Base-by-base conservation (phyloP, 768 basidiomycete species). In the Gymnopilus dilepis region DNA sequence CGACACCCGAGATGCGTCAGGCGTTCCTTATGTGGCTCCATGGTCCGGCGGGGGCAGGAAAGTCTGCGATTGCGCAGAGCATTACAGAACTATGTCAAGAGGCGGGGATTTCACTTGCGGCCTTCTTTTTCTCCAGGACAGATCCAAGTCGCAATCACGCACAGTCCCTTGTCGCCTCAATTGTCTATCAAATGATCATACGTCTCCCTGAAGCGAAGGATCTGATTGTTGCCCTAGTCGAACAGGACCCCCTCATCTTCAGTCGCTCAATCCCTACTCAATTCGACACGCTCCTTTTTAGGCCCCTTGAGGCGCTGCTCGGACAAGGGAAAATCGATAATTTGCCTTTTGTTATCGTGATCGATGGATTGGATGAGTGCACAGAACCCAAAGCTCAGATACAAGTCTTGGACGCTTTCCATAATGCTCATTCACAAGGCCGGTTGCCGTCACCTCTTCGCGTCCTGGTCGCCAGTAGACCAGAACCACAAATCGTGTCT, bases 381-480 rank as follows among this genome's bases (percentile, higher is more conserved):
- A 15, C 13, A 21, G 38, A 54, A 1, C 33, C n/a, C 4, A 24
- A 33, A 0, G 55, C 3, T 1, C 62, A 63, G 28, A 12, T 26
- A 5, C 21, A 19, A 5, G 21, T 61, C 11, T 26, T 60, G 1
- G 21, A 58, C 1, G 37, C 19, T 6, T 15, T 66, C 22, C 22
- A 17, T 21, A 55, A 17, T 4, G 8, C 38, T 4, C 19, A 55
- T 1, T 22, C 6, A 4, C 21, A 37, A 7, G 6, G 21, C 11
- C n/a, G n/a, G 2, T 19, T 60, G 13, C 63, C 31, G 3, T 15
- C n/a, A 7, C 22, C 60, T 6, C 6, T 64, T 2, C 47, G 22
- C 17, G 52, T 67, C 19, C 48, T 64, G 2, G 37, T 67, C 24
- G 48, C 58, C 1, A 62, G 63, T 34, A 63, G 61, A 12, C 60